Base-by-base conservation (phyloP, 2,329 filamentous ascomycete genomes). In the Cadophora gregata region DNA sequence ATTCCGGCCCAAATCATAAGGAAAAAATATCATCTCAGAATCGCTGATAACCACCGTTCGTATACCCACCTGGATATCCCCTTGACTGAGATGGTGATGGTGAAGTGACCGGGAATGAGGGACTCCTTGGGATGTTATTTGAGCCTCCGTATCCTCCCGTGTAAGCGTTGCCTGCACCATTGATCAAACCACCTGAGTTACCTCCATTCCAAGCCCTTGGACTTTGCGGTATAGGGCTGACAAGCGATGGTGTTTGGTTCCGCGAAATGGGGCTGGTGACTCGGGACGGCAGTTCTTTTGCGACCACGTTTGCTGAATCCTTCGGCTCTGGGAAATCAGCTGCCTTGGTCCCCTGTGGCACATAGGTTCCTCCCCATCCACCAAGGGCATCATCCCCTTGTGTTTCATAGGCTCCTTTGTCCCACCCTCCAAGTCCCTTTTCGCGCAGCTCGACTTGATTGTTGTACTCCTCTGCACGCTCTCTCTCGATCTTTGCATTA, bases 381-480 rank as follows among this genome's bases (percentile, higher is more conserved):
- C 74, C 74, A 3, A 75, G 62, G 10, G 71, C 71, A 67, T 76
- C 74, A 9, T 74, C 73, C 19, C 73, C 73, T 58, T 72, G 72
- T 4, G 55, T 68, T 29, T 63, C 68, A 59, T 67, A 69, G 2
- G 68, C 68, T 16, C 64, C 59, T 1, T 71, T 68, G 33, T 75
- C 71, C 66, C 68, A 76, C 2, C 74, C 74, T 29, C 74, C 74
- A 10, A 73, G 55, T 19, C 75, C 74, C 63, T 75, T 75, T 29
- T 75, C 71, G n/a, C 70, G 70, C 3, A 76, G 65, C 38, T 75
- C 72, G 66, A 76, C 73, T 33, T 75, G 71, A n/a, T 75, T 68
- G 38, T 58, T 56, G 58, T 72, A 73, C 1, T 69, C 68, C 4
- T 76, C 71, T 33, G 76, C 68, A n/a, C 72, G 74, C 55, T 77